phyloP scores from a whole-genome alignment of 306 rosid species.

The Dicorynia guianensis region DNA sequence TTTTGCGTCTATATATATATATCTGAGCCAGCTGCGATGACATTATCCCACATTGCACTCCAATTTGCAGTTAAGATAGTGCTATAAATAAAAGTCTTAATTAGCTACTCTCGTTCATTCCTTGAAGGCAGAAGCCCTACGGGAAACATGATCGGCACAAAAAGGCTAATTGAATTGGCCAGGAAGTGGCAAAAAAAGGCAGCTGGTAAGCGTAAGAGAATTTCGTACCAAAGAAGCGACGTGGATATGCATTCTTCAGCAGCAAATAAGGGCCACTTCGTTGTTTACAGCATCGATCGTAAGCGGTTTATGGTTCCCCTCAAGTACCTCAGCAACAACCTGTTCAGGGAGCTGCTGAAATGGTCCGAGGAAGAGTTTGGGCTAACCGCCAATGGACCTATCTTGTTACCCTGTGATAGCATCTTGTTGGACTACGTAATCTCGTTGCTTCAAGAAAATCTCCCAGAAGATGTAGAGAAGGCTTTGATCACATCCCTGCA shows the following conservation, averaged over 20 bases:
- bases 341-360: constrained; percentile 46
- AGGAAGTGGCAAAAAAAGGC: constrained; percentile 53
- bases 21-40: neutral
- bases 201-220: constrained; percentile 34
- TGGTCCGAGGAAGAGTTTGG: constrained; percentile 55
- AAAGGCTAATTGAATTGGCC: constrained; percentile 46
- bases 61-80: no score
- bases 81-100: neutral
- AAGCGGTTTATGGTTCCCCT: constrained; percentile 47
- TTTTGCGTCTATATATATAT: constrained; percentile 1
- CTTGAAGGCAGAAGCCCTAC: neutral
- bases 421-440: constrained; percentile 46
- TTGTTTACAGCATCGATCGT: constrained; percentile 40
- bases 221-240: constrained; percentile 34
- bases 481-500: constrained; percentile 44
- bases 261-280: constrained; percentile 46
- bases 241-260: neutral
- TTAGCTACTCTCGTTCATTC: neutral
- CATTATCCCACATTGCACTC: neutral
- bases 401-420: constrained; percentile 43
- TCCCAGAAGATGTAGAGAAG: constrained; percentile 44
- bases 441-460: constrained; percentile 27
- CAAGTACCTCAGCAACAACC: constrained; percentile 35
- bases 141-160: constrained; percentile 30
- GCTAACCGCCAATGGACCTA: constrained; percentile 31